Conservation (phyloP, 2,329 filamentous ascomycete genomes). For the Fusarium chuoi region DNA sequence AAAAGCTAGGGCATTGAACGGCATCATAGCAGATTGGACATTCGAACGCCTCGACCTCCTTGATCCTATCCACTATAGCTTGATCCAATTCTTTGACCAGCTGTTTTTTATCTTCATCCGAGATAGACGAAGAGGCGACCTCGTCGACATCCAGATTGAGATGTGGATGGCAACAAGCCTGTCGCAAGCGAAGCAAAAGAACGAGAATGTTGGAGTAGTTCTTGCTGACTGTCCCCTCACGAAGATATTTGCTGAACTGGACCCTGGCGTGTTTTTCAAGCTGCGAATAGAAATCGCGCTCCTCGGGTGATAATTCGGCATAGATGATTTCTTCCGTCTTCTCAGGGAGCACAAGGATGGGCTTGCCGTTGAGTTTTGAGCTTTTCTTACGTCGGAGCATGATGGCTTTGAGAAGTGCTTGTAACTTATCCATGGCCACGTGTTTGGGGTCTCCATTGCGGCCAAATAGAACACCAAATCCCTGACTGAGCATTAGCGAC, state of each 20-base stretch:
- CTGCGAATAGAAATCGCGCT: constrained; percentile 80
- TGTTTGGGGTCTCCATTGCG: constrained; percentile 60
- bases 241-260: constrained; percentile 81
- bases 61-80: constrained; percentile 75
- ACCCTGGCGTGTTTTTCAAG: constrained; percentile 75
- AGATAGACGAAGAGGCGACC: constrained; percentile 51
- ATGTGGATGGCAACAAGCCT: constrained; percentile 64
- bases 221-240: constrained; percentile 72
- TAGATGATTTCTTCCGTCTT: constrained; percentile 81
- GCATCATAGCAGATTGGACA: constrained; percentile 87
- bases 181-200: constrained; percentile 82
- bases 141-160: constrained; percentile 51
- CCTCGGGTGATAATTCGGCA: constrained; percentile 76
- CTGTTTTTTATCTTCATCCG: constrained; percentile 61
- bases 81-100: constrained; percentile 70
- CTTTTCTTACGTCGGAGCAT: constrained; percentile 86
- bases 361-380: constrained; percentile 81
- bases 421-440: constrained; percentile 76
- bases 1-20: constrained; percentile 78
- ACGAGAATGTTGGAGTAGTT: constrained; percentile 83
- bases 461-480: constrained; percentile 55
- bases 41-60: constrained; percentile 69
- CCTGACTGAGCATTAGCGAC: constrained; percentile 39
- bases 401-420: constrained; percentile 80
- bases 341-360: constrained; percentile 79